These are phyloP conservation scores for Eucalyptus erythrocorys DNA, from an alignment of 345 rosid species.

Conservation along the genomic window DNA sequence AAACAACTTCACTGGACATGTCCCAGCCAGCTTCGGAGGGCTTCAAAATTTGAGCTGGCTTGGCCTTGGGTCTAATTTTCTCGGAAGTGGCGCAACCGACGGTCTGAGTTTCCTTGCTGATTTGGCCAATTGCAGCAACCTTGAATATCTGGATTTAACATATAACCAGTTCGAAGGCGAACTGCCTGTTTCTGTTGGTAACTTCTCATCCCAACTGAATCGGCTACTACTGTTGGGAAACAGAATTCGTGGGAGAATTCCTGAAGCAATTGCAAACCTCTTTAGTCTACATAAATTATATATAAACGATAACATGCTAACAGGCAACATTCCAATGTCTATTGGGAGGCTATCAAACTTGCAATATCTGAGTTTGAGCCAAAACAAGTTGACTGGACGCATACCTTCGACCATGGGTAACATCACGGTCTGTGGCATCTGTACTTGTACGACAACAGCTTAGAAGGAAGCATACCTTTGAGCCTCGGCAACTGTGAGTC, in stretches of 20 bases:
- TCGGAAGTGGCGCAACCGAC: not conserved
- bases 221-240: not conserved
- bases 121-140: not conserved
- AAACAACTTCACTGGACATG: not conserved
- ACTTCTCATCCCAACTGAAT: not conserved
- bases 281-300: not conserved
- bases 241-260: not conserved
- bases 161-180: not conserved
- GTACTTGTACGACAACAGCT: not conserved
- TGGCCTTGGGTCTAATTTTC: not conserved
- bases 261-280: not conserved
- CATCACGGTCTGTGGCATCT: not conserved
- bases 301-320: not conserved
- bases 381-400: not conserved
- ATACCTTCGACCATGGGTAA: constrained; percentile 1
- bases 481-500: not conserved
- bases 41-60: not conserved
- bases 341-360: constrained; percentile 2
- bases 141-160: not conserved
- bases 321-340: not conserved
- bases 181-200: not conserved
- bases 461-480: constrained; percentile 1
- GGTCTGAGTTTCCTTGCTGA: not conserved
- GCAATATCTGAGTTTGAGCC: not conserved
- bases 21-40: not conserved